A percentile compares a stretch with the other conserved stretches of the same genome.
Evolutionary conservation across 176 grass and related monocot genomes (phyloP).

Genomic region (Zizania latifolia): DNA sequence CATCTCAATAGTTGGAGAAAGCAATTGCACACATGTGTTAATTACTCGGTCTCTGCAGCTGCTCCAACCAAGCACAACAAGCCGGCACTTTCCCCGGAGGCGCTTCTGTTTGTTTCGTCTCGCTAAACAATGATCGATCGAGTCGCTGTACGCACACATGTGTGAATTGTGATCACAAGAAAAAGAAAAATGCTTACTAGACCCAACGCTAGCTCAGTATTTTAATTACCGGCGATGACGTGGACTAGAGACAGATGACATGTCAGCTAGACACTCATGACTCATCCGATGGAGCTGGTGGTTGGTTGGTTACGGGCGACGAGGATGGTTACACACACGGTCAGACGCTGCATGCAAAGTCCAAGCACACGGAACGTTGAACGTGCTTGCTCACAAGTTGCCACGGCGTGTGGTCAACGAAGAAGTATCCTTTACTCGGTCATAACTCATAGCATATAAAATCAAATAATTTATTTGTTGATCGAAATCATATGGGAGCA

Average conservation of each 20-base stretch:
- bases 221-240: too few species aligned
- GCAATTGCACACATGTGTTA: slow-evolving; percentile 19
- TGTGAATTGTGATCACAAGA: too few species aligned
- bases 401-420: background rate
- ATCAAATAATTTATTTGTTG: too few species aligned
- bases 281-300: background rate
- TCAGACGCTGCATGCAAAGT: slow-evolving; percentile 20
- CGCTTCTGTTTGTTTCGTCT: too few species aligned
- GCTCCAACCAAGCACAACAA: background rate
- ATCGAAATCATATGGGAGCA: background rate
- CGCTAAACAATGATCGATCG: slow-evolving; percentile 13
- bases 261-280: too few species aligned
- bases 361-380: too few species aligned
- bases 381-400: background rate
- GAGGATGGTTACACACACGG: background rate
- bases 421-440: slow-evolving; percentile 6
- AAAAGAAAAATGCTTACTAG: too few species aligned
- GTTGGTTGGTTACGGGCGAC: background rate
- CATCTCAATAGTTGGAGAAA: background rate
- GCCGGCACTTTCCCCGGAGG: too few species aligned
- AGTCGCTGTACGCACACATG: background rate
- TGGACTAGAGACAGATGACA: too few species aligned
- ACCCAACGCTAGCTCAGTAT: background rate
- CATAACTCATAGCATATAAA: too few species aligned
- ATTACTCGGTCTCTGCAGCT: background rate